Percentiles rank a stretch among this genome's conserved stretches.
phyloP scores from a whole-genome alignment of 2,329 filamentous ascomycete genomes.

The Cadophora sp. region DNA sequence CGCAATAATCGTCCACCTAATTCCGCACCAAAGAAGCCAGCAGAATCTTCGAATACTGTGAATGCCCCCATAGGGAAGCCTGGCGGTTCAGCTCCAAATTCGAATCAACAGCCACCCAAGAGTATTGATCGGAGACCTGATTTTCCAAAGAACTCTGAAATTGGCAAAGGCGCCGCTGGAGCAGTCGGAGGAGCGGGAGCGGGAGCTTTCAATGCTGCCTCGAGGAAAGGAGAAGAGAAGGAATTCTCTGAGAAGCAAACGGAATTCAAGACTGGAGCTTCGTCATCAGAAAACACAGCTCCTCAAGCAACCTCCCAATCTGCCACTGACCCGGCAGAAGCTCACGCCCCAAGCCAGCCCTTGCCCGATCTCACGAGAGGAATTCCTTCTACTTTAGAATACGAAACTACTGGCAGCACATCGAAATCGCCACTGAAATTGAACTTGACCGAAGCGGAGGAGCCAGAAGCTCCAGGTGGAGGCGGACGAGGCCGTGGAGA shows the following conservation, averaged over 20 bases:
- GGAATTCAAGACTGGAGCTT: slow-evolving; percentile 45
- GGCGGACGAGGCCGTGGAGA: slow-evolving; percentile 66
- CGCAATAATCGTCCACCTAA: slow-evolving; percentile 45
- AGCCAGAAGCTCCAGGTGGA: slow-evolving; percentile 49
- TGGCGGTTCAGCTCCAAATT: slow-evolving; percentile 26
- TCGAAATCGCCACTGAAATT: slow-evolving; percentile 52
- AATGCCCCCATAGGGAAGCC: slow-evolving; percentile 27
- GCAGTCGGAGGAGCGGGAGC: slow-evolving; percentile 22
- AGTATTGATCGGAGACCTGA: slow-evolving; percentile 34
- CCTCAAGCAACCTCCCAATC: slow-evolving; percentile 43
- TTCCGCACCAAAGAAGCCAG: slow-evolving; percentile 38
- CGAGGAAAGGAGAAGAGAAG: slow-evolving; percentile 27
- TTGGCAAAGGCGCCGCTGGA: slow-evolving; percentile 29
- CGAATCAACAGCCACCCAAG: slow-evolving; percentile 30
- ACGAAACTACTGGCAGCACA: slow-evolving; percentile 65
- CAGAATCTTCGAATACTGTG: slow-evolving; percentile 33
- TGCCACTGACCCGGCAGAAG: slow-evolving; percentile 48
- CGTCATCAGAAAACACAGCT: slow-evolving; percentile 46
- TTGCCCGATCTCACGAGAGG: slow-evolving; percentile 93
- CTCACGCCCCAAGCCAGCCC: slow-evolving; percentile 64
- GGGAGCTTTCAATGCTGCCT: slow-evolving; percentile 30
- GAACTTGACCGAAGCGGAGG: slow-evolving; percentile 55
- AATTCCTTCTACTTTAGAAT: slow-evolving; percentile 88
- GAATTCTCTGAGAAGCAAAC: slow-evolving; percentile 36
- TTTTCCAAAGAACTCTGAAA: slow-evolving; percentile 31